Evolutionary conservation across 306 rosid genomes (phyloP).

Genomic region (Rosa multiflora): DNA sequence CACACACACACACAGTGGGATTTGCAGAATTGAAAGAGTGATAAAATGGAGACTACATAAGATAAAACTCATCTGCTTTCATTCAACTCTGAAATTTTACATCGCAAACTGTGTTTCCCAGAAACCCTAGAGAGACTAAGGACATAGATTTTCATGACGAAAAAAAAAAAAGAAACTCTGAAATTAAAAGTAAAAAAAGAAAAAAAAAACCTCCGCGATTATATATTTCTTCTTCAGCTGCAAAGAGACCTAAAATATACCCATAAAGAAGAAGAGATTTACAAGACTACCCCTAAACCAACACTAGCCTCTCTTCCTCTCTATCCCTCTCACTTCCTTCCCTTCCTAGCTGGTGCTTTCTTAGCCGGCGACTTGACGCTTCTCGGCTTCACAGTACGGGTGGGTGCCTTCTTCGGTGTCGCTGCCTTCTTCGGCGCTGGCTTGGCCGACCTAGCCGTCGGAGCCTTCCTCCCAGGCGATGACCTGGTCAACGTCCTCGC

Average conservation of each 20-base stretch:
- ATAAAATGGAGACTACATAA: background rate
- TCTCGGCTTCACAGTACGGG: slow-evolving; percentile 40
- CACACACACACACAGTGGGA: background rate
- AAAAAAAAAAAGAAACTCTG: background rate
- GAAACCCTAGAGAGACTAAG: background rate
- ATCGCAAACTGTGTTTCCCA: background rate
- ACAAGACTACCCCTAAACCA: slow-evolving; percentile 52
- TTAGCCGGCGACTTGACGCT: slow-evolving; percentile 57
- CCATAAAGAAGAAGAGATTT: slow-evolving; percentile 39
- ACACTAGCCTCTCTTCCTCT: slow-evolving; percentile 22
- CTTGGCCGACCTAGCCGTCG: slow-evolving; percentile 43
- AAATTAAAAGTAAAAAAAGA: background rate
- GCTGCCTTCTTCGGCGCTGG: slow-evolving; percentile 47
- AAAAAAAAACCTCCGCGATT: slow-evolving; percentile 25
- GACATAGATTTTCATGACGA: background rate
- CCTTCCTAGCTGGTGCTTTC: slow-evolving; percentile 49
- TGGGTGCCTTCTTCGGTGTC: slow-evolving; percentile 46
- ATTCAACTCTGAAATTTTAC: slow-evolving; percentile 12
- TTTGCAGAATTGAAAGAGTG: background rate
- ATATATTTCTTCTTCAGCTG: slow-evolving; percentile 15
- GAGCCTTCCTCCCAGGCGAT: slow-evolving; percentile 58
- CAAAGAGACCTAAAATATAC: slow-evolving; percentile 27
- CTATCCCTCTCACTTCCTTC: slow-evolving; percentile 39
- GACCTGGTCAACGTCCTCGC: slow-evolving; percentile 66
- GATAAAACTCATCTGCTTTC: slow-evolving; percentile 2